phyloP scores from a whole-genome alignment of 2,329 filamentous ascomycete species.

The Trichophyton benhamiae region DNA sequence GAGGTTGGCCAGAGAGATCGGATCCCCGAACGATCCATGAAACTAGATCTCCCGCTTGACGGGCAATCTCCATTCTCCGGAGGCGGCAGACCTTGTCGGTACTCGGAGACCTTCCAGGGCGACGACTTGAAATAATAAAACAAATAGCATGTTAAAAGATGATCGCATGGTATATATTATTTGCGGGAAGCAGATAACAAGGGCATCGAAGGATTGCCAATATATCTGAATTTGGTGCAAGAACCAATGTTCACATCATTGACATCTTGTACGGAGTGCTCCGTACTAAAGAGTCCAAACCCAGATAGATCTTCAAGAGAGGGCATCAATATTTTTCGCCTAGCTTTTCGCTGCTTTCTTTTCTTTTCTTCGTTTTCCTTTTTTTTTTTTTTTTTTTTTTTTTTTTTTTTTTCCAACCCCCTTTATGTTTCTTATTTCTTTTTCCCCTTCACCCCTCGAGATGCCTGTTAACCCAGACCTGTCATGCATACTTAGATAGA shows the following conservation, averaged over 20 bases:
- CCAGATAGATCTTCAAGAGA: not conserved
- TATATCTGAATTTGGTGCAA: not conserved
- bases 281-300: not conserved
- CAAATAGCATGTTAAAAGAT: not conserved
- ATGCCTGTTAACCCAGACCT: not conserved
- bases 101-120: not conserved
- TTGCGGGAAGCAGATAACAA: not conserved
- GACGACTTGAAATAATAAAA: not conserved
- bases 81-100: not conserved
- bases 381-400: no score
- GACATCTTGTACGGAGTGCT: not conserved
- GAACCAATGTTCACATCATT: not conserved
- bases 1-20: not conserved
- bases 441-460: no score
- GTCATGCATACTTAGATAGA: not conserved
- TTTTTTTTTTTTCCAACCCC: no score
- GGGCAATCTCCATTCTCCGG: not conserved
- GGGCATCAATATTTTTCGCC: not conserved
- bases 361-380: not conserved
- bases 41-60: not conserved
- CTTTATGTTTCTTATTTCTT: no score
- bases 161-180: not conserved
- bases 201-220: not conserved
- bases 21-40: not conserved
- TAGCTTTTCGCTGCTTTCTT: not conserved